A percentile compares a stretch with the other conserved stretches of the same genome.
phyloP scores from a whole-genome alignment of 73 alveolate species.

The Paramecium tetraurelia region DNA sequence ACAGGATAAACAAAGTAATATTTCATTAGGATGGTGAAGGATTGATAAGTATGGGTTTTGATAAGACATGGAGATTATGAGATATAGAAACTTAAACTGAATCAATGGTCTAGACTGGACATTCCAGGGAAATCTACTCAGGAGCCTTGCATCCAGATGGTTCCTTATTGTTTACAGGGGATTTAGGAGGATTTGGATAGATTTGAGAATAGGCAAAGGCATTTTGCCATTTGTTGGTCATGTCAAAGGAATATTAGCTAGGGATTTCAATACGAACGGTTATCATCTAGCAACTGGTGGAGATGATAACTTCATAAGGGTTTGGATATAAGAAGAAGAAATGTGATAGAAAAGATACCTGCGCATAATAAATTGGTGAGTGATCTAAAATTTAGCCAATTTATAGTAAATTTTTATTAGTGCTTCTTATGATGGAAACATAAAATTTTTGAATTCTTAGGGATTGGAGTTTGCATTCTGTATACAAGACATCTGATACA shows the following conservation, averaged over 20 bases:
- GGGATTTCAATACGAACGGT: slow-evolving; percentile 86
- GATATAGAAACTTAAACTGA: slow-evolving; percentile 78
- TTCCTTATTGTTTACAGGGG: slow-evolving; percentile 93
- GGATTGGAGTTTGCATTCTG: slow-evolving; percentile 71
- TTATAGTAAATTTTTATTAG: slow-evolving; percentile 65
- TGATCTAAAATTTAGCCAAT: slow-evolving; percentile 72
- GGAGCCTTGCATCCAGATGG: slow-evolving; percentile 94
- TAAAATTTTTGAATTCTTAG: slow-evolving; percentile 76
- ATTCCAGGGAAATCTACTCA: slow-evolving; percentile 88
- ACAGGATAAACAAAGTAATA: slow-evolving; percentile 87
- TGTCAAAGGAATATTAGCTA: slow-evolving; percentile 81
- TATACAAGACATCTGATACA: slow-evolving; percentile 50
- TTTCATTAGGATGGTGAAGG: slow-evolving; percentile 90
- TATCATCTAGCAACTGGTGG: slow-evolving; percentile 92
- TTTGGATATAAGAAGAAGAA: slow-evolving; percentile 95
- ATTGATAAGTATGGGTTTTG: slow-evolving; percentile 89
- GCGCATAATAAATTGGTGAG: slow-evolving; percentile 91
- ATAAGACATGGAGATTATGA: slow-evolving; percentile 97
- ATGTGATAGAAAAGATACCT: slow-evolving; percentile 78
- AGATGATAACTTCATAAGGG: slow-evolving; percentile 91
- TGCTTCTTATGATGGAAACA: slow-evolving; percentile 76
- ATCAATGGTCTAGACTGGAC: slow-evolving; percentile 94
- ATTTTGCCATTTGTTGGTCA: slow-evolving; percentile 83
- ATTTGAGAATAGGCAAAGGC: slow-evolving; percentile 92
- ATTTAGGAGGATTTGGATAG: slow-evolving; percentile 90